A percentile compares a stretch with the other conserved stretches of the same genome.
Evolutionary conservation across 129 eudicot species (phyloP).

Genomic region (Flaveria trinervia): DNA sequence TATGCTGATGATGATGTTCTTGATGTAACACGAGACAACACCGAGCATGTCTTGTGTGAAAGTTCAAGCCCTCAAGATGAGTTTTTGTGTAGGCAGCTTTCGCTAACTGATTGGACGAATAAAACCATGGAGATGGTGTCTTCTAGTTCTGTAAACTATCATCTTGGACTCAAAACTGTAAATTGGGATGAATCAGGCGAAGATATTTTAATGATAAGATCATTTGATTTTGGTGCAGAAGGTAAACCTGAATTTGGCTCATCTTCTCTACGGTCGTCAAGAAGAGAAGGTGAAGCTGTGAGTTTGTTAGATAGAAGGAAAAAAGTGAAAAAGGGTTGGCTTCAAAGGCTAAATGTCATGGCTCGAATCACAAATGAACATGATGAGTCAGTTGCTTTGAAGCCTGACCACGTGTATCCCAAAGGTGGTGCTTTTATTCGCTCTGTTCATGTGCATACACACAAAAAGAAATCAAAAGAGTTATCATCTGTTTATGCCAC

Average conservation of each 20-base stretch:
- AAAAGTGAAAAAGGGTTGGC: slow-evolving; percentile 57
- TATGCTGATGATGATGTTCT: slow-evolving; percentile 14
- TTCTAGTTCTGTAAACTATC: slow-evolving; percentile 30
- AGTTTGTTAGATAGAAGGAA: slow-evolving; percentile 38
- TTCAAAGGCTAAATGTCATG: slow-evolving; percentile 47
- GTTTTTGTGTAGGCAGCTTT: slow-evolving; percentile 45
- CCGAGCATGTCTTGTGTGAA: slow-evolving; percentile 6
- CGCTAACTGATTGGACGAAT: slow-evolving; percentile 31
- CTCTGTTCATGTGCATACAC: slow-evolving; percentile 49
- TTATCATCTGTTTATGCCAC: slow-evolving; percentile 59
- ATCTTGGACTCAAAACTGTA: slow-evolving; percentile 31
- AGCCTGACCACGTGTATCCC: slow-evolving; percentile 19
- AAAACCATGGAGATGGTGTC: slow-evolving; percentile 26
- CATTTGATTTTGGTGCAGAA: slow-evolving; percentile 44
- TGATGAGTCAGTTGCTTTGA: slow-evolving; percentile 26
- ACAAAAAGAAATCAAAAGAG: slow-evolving; percentile 59
- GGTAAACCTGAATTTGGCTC: slow-evolving; percentile 43
- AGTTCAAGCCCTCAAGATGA: slow-evolving; percentile 26
- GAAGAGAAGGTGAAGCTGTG: slow-evolving; percentile 31
- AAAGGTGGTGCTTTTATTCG: slow-evolving; percentile 22
- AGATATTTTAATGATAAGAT: slow-evolving; percentile 29
- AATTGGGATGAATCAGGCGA: slow-evolving; percentile 41
- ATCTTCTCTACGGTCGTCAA: slow-evolving; percentile 36
- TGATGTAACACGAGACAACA: slow-evolving; percentile 31
- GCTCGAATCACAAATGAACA: slow-evolving; percentile 40